Base-by-base conservation (phyloP, 1,284 basidiomycete species). In the Ganoderma multipileum region DNA sequence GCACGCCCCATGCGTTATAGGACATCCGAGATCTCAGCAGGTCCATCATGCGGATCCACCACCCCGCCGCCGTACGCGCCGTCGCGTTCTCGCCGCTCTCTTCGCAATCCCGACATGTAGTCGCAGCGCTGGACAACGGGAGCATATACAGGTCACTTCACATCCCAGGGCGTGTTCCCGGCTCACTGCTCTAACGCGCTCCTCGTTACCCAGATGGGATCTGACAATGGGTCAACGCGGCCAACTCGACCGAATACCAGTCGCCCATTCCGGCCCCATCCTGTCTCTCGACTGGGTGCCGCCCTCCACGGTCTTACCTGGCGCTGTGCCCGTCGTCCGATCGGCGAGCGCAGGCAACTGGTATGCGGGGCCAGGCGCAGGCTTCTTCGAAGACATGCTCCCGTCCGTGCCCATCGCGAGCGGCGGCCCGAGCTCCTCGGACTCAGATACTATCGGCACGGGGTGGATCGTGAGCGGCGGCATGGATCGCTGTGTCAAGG, bases 381-480 rank as follows among this genome's bases (percentile, higher is more conserved):
- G 77, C 2, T 69, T 76, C 12, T 73, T 78, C 28, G 78, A 79
- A 26, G 78, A 79, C 23, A 71, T 78, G 3, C 44, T 75, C 12
- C 75, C 74, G 1, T 74, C 71, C 16, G 39, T 67, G 0, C 68
- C 71, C 39, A 66, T 64, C 42, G 67, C 39, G 63, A 38, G 77
- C 72, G 69, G 72, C 44, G 66, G 66, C 16, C 23, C 63, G 4
- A 7, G 63, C 14, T 6, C 69, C 8, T 6, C 65, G 0, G 72
- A 77, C 41, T 71, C 66, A 3, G 74, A 77, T 0, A 81, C 80
- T 0, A 81, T 77, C 36, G 83, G 87, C 2, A 80, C 86, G 18
- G 93, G 94, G 0, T 97, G 95, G 94, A 84, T 96, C 20, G 91
- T 91, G 0, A 95, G 91, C 72, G 93, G 91, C 7, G 93, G 95